Base-by-base conservation (phyloP, 257 asterid species). In the Solanum etuberosum region DNA sequence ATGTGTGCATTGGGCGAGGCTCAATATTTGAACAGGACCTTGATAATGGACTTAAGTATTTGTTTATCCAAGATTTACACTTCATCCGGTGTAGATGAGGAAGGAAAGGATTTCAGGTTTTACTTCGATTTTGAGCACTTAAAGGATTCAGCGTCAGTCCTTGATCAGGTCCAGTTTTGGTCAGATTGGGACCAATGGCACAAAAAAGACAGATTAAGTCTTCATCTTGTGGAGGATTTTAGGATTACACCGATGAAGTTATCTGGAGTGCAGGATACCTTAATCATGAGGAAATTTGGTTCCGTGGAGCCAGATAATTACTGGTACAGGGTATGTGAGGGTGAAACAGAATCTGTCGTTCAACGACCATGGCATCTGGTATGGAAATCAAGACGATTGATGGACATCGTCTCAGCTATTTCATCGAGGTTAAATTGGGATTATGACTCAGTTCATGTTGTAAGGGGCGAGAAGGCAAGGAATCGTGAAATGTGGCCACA, bases 1-100 rank as follows among this genome's bases (percentile, higher is more conserved):
- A 85, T 85, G 89, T 97, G 99, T 91, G 92, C 94, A 78, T 86
- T 97, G 82, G 99, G 98, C 20, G 99, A 97, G 92, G 99, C 99
- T 7, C 97, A 90, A 90, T 97, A 92, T 85, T 91, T 97, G 93
- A 97, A 97, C 83, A 92, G 99, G 68, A 97, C 99, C 3, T 91
- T 97, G 57, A 94, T 97, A 32, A 91, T 97, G 98, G 98, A 97
- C 84, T 83, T 95, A 77, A 93, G 89, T 74, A 57, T 97, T 4
- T 97, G 99, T 88, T 92, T 97, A 90, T 91, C 98, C 20, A 90
- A 90, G 89, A 91, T 92, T 31, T 93, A 97, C 92, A 91, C 98
- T 37, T 90, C 93, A 5, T 92, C 93, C 6, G 94, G 94, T 32
- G 89, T 88, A 34, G 96, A 97, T 20, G 98, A 97, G 87, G 98